These are phyloP conservation scores for Hypoxylon lenormandii DNA, from an alignment of 495 filamentous ascomycete genomes.

Conservation along the genomic window DNA sequence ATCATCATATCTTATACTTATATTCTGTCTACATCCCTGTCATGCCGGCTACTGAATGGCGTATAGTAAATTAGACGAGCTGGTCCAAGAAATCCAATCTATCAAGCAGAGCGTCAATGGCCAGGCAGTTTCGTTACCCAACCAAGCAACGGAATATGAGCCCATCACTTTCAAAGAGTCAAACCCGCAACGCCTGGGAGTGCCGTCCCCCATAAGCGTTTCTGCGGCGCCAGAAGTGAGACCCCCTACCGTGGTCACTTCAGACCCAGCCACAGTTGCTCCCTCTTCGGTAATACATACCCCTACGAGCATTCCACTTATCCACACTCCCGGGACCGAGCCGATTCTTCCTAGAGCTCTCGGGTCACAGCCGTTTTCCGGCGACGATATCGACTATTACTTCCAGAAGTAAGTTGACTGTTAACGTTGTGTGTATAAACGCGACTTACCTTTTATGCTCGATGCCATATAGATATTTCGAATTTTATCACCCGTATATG, in stretches of 20 bases:
- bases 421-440: background rate
- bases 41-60: constrained; percentile 9
- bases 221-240: constrained; percentile 34
- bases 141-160: constrained; percentile 18
- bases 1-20: background rate
- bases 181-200: constrained; percentile 29
- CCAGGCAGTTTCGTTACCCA: constrained; percentile 32
- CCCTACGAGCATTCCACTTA: constrained; percentile 27
- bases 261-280: constrained; percentile 18
- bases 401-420: constrained; percentile 55
- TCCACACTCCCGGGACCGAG: constrained; percentile 15
- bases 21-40: background rate
- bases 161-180: constrained; percentile 35
- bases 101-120: constrained; percentile 59
- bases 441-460: constrained; percentile 4
- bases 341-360: constrained; percentile 54
- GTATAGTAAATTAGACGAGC: constrained; percentile 59
- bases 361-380: constrained; percentile 60
- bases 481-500: constrained; percentile 60
- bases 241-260: constrained; percentile 9
- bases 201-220: constrained; percentile 42
- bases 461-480: constrained; percentile 50
- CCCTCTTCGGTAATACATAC: constrained; percentile 43
- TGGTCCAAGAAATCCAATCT: constrained; percentile 59
- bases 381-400: constrained; percentile 61